Conservation (phyloP, 371 early-diverging fungal species). For the Conidiobolus incongruus region DNA sequence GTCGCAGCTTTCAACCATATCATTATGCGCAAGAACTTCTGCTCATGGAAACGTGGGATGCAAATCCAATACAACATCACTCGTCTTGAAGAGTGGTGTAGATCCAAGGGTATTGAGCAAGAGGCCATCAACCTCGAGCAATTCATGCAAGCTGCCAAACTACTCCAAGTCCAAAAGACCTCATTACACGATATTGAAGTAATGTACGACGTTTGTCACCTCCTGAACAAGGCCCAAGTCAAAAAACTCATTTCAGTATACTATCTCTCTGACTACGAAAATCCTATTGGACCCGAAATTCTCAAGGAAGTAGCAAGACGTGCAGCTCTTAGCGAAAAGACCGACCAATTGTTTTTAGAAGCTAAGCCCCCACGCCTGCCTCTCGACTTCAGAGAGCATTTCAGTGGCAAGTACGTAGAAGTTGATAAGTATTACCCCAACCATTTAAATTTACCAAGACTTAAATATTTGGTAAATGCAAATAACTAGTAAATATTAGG, state of each 20-base stretch:
- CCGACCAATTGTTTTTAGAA: constrained; percentile 69
- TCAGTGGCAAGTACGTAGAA: constrained; percentile 4
- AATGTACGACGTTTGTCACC: constrained; percentile 88
- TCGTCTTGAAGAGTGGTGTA: constrained; percentile 92
- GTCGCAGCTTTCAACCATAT: constrained; percentile 89
- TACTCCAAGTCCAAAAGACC: constrained; percentile 83
- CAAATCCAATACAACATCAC: constrained; percentile 96
- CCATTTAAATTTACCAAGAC: constrained; percentile 1
- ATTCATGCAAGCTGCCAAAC: constrained; percentile 82
- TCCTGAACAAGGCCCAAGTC: constrained; percentile 81
- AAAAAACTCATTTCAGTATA: constrained; percentile 78
- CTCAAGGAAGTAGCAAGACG: constrained; percentile 72
- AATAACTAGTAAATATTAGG: constrained; percentile 1
- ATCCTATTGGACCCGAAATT: constrained; percentile 71
- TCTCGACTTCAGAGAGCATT: constrained; percentile 2
- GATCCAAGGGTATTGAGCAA: constrained; percentile 71
- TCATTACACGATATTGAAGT: constrained; percentile 77
- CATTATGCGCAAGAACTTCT: constrained; percentile 60
- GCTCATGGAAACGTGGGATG: constrained; percentile 80
- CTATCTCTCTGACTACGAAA: constrained; percentile 55
- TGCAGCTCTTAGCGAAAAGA: constrained; percentile 61
- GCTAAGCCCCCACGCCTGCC: constrained; percentile 23
- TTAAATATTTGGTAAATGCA: constrained; percentile 1
- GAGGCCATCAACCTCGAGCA: constrained; percentile 74
- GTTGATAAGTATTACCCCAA: constrained; percentile 2